A percentile compares a stretch with the other conserved stretches of the same genome.
Conservation (phyloP, 805 yeast genomes). For the Teunomyces kruisii region DNA sequence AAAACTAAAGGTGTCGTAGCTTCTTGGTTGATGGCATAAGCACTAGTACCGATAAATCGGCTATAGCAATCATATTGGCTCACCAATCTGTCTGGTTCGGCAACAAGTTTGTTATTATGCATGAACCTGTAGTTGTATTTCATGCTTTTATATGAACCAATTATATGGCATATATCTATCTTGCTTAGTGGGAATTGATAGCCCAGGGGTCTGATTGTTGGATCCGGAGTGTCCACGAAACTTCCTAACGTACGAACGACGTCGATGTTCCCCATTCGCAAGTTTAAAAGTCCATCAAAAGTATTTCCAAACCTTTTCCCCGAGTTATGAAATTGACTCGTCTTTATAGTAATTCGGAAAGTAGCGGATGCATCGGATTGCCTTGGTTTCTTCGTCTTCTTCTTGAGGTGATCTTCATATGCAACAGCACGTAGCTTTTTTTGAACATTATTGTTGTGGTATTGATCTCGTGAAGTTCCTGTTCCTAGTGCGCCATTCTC, state of each 20-base stretch:
- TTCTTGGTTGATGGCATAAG: background rate
- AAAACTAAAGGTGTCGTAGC: background rate
- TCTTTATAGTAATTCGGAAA: background rate
- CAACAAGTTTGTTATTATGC: too few species aligned
- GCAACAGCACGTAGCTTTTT: slow-evolving; percentile 17
- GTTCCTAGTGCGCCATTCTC: slow-evolving; percentile 26
- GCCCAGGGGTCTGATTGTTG: background rate
- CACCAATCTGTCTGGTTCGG: background rate
- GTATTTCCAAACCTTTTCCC: background rate
- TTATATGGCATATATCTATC: background rate
- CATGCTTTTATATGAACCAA: background rate
- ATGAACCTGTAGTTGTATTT: background rate
- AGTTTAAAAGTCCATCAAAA: background rate
- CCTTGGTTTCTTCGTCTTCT: background rate
- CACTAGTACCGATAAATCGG: background rate
- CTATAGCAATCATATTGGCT: background rate
- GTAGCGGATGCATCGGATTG: background rate
- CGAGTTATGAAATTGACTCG: background rate
- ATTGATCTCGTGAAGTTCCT: slow-evolving; percentile 12
- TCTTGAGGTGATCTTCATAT: background rate
- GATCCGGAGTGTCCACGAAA: background rate
- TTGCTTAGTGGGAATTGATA: background rate
- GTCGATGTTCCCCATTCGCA: slow-evolving; percentile 1
- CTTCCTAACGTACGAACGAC: background rate
- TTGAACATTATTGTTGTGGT: slow-evolving; percentile 31